Percentiles rank a stretch among this genome's conserved stretches.
Evolutionary conservation across 73 alveolate species (phyloP).

Genomic region (Diophrys appendiculata): DNA sequence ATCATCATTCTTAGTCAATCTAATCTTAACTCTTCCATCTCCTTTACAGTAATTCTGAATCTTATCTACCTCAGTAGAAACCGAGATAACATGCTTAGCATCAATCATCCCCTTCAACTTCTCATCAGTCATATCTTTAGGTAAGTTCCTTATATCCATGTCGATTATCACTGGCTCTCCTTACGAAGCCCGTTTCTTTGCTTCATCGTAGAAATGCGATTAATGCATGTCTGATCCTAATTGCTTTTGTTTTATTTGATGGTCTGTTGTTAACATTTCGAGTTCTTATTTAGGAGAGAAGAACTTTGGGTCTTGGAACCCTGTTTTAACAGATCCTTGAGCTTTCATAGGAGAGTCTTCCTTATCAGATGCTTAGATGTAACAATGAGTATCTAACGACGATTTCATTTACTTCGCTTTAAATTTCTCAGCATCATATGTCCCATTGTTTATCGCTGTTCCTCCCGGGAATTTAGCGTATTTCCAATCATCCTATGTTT

Average conservation of each 20-base stretch:
- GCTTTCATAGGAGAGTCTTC: too few species aligned
- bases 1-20: not conserved
- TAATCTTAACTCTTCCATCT: not conserved
- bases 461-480: not conserved
- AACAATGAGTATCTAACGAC: not conserved
- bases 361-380: too few species aligned
- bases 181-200: not conserved
- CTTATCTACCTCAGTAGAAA: not conserved
- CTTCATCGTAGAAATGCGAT: not conserved
- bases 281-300: too few species aligned
- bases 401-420: not conserved
- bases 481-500: not conserved
- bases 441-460: not conserved
- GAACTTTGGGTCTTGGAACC: too few species aligned
- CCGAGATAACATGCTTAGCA: not conserved
- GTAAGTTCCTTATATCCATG: not conserved
- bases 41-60: not conserved
- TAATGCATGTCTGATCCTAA: not conserved
- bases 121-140: slow-evolving; percentile 1
- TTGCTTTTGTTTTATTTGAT: not conserved
- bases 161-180: not conserved
- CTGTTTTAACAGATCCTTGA: too few species aligned
- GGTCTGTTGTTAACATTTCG: too few species aligned
- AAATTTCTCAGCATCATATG: not conserved
- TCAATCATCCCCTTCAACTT: not conserved